Evolutionary conservation across 23 red algal genomes (phyloP).

Genomic region (Gracilaria domingensis): DNA sequence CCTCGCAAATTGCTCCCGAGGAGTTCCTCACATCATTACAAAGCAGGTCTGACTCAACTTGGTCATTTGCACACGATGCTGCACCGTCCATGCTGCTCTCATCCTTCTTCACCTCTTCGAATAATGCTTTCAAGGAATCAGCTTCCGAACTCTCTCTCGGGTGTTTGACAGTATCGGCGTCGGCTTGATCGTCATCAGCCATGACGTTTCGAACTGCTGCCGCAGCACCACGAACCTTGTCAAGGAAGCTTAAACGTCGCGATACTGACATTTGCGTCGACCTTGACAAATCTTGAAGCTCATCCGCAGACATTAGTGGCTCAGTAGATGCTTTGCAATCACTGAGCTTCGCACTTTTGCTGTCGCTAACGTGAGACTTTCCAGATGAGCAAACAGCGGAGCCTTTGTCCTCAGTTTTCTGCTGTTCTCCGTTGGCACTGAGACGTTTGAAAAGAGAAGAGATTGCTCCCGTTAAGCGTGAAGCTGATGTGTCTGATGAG

Average conservation of each 20-base stretch:
- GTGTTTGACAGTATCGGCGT: too few species aligned
- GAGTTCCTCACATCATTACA: neutral
- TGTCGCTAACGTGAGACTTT: neutral
- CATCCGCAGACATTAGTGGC: neutral
- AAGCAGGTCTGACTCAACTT: too few species aligned
- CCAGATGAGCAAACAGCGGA: neutral
- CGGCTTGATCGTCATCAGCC: neutral
- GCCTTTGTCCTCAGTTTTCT: neutral
- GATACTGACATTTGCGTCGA: conserved; percentile 12
- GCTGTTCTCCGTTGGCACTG: neutral
- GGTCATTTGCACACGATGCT: neutral
- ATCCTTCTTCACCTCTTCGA: neutral
- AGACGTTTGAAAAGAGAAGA: conserved; percentile 7
- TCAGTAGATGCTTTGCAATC: neutral
- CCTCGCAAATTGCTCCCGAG: too few species aligned
- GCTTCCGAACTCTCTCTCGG: neutral
- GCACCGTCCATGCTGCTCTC: neutral
- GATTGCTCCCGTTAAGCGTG: conserved; percentile 13
- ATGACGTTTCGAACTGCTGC: conserved; percentile 15
- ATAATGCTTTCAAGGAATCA: neutral
- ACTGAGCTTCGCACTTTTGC: neutral
- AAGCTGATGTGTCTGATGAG: neutral
- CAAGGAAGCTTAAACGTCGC: conserved; percentile 15
- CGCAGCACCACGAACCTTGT: conserved; percentile 10
- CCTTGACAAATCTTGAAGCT: neutral